Conservation (phyloP, 2,329 filamentous ascomycete species). For the Trichoderma sp. region DNA sequence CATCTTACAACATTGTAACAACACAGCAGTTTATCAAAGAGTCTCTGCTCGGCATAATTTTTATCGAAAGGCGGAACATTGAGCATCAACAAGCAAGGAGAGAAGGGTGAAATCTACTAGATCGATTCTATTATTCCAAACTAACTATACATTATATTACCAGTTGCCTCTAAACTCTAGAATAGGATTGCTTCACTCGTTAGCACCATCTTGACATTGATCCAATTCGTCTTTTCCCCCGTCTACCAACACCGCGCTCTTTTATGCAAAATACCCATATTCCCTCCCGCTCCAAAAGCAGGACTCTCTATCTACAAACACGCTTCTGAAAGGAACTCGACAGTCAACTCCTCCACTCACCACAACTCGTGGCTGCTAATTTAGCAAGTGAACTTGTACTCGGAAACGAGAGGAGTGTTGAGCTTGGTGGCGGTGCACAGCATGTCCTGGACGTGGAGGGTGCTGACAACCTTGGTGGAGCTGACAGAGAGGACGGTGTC, state of each 20-base stretch:
- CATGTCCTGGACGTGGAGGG: slow-evolving; percentile 33
- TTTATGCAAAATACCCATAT: slow-evolving; percentile 2
- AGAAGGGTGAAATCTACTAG: background rate
- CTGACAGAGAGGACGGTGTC: slow-evolving; percentile 34
- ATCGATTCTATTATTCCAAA: background rate
- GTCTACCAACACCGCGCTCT: slow-evolving; percentile 10
- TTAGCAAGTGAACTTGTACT: slow-evolving; percentile 39
- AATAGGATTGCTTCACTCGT: slow-evolving; percentile 15
- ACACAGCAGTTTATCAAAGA: background rate
- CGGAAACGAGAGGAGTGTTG: slow-evolving; percentile 32
- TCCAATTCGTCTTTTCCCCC: background rate
- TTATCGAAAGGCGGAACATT: background rate
- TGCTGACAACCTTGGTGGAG: slow-evolving; percentile 31
- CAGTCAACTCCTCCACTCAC: background rate
- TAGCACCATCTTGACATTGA: slow-evolving; percentile 5
- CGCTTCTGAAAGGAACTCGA: background rate
- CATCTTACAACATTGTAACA: background rate
- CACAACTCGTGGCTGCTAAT: background rate
- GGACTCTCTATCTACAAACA: background rate
- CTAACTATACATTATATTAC: slow-evolving; percentile 17
- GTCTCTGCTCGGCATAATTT: too few relatives aligned
- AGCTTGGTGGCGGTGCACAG: slow-evolving; percentile 39
- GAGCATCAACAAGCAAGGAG: background rate
- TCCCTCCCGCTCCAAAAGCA: background rate
- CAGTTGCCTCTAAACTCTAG: background rate